Base-by-base conservation (phyloP, 2,329 filamentous ascomycete genomes). In the Gaeumannomyces tritici region DNA sequence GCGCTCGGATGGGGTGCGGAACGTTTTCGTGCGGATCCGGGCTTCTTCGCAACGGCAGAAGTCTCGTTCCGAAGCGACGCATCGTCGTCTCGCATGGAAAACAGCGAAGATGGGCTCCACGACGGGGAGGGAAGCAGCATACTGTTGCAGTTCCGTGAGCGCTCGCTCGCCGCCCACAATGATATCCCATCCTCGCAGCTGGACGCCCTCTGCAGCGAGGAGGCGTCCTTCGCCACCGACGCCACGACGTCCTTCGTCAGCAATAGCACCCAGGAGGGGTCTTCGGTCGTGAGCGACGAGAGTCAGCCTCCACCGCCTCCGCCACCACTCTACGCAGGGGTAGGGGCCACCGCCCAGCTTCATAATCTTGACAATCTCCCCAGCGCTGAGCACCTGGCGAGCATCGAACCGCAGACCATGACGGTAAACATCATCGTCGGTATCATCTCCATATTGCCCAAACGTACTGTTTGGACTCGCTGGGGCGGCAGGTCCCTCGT, bases 361-460 rank as follows among this genome's bases (percentile, higher is more conserved):
- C 86, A 78, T 33, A 79, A 91, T 68, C 77, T 97, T 18, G 81
- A 82, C 61, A 83, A 88, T 64, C 78, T 97, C 12, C 93, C 93
- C 0, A 81, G 79, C 26, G 87, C 90, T 0, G 70, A 72, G 2
- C 84, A 89, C 68, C 79, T 96, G 7, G 71, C 79, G 12, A 82
- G 82, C 0, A 88, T 96, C 58, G 78, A 82, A 33, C 93, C 92
- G 0, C 89, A 92, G 70, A 96, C 91, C 0, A 85, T 93, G 71
- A 92, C 91, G 0, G 83, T 93, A 29, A 91, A 92, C 71, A 73
- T 96, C 7, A 82, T 97, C n/a, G 90, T 87, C 13, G 90, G 88
- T 3, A 79, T 97, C 58, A 87, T 96, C 65, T 86, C 88, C 15
- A 81, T 91, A 59, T 81, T 88, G 0, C 80, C 86, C 51, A 80